Evolutionary conservation across 352 stramenopile species (phyloP).

Genomic region (Aphanomyces cochlioides): DNA sequence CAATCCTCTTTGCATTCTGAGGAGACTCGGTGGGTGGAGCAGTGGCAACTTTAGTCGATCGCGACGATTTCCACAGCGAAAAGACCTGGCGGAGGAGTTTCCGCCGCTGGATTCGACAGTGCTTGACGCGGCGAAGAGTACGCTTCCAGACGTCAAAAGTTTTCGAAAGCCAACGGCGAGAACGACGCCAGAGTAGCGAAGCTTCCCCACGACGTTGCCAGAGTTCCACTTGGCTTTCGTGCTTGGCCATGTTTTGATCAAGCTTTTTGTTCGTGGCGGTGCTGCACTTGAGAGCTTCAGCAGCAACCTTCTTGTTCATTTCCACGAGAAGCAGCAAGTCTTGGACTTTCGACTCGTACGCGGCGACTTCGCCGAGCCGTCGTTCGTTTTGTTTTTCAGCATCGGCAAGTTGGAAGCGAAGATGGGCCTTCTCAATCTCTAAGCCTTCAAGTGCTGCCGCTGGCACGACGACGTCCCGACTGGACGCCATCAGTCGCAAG

Average conservation of each 20-base stretch:
- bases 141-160: no score
- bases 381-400: constrained; percentile 16
- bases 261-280: constrained; percentile 8
- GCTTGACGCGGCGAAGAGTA: no score
- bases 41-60: neutral
- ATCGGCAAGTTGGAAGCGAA: constrained; percentile 11
- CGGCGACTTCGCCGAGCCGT: constrained; percentile 8
- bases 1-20: neutral
- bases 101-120: no score
- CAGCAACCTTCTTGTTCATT: constrained; percentile 31
- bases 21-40: neutral
- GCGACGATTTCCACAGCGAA: neutral
- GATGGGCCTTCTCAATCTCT: constrained; percentile 7
- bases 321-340: constrained; percentile 28
- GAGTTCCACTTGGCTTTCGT: constrained; percentile 2
- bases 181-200: neutral
- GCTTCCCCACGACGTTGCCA: constrained; percentile 4
- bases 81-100: neutral
- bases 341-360: constrained; percentile 27
- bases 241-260: constrained; percentile 11
- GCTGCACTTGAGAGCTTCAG: constrained; percentile 27
- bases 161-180: neutral
- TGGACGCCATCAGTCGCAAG: neutral
- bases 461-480: neutral
- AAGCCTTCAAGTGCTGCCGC: neutral